Evolutionary conservation across 768 basidiomycete genomes (phyloP).

Genomic region (Tulasnella sp.): DNA sequence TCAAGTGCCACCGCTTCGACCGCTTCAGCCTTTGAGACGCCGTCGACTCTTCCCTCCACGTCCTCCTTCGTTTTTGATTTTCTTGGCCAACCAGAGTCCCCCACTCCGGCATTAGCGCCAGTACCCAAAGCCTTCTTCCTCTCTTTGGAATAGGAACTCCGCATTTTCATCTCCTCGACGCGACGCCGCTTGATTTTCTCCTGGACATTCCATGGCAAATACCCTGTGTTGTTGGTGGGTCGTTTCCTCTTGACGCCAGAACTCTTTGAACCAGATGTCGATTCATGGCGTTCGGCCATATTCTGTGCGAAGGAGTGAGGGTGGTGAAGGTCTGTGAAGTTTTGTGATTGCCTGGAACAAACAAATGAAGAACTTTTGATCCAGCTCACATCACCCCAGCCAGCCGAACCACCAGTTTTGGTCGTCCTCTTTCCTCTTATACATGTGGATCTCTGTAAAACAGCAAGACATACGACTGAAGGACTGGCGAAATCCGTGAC

Average conservation of each 20-base stretch:
- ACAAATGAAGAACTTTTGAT: neutral
- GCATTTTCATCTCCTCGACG: slow-evolving; percentile 68
- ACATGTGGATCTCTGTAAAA: neutral
- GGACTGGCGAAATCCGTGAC: neutral
- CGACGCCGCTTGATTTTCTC: slow-evolving; percentile 74
- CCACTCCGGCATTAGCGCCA: slow-evolving; percentile 8
- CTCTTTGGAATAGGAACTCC: slow-evolving; percentile 67
- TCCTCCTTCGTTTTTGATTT: slow-evolving; percentile 7
- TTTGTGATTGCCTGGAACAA: neutral
- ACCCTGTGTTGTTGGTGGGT: slow-evolving; percentile 58
- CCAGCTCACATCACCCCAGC: too few relatives aligned
- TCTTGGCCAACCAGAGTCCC: slow-evolving; percentile 18
- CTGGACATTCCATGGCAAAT: slow-evolving; percentile 57
- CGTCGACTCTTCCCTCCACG: slow-evolving; percentile 5
- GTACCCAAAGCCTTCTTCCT: slow-evolving; percentile 42
- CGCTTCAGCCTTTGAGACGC: neutral
- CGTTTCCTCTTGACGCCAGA: slow-evolving; percentile 40
- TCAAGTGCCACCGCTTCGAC: neutral
- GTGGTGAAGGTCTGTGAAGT: neutral
- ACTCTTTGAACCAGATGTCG: neutral
- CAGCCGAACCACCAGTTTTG: neutral
- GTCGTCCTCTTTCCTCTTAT: neutral
- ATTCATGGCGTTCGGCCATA: neutral
- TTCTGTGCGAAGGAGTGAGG: slow-evolving; percentile 17
- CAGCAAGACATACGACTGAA: neutral